Evolutionary conservation across 73 alveolate genomes (phyloP).

Genomic region (Stentor roeselii): DNA sequence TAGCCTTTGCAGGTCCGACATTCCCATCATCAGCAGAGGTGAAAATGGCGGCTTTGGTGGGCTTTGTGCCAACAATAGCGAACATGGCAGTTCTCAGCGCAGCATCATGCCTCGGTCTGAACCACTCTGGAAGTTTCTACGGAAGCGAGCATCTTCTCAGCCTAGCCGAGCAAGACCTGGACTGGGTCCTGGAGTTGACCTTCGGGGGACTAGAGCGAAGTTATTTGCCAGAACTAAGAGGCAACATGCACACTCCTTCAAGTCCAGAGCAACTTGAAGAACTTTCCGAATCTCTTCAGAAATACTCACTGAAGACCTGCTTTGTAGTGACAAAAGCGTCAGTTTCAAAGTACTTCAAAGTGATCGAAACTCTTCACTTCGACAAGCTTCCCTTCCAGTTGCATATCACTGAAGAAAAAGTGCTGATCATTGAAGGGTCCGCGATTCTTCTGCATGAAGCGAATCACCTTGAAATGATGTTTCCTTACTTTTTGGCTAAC

Average conservation of each 20-base stretch:
- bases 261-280: constrained; percentile 8
- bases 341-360: background rate
- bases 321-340: background rate
- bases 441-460: background rate
- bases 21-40: background rate
- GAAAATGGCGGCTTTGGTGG: background rate
- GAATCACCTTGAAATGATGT: constrained; percentile 14
- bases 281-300: background rate
- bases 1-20: constrained; percentile 1
- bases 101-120: background rate
- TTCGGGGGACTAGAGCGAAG: background rate
- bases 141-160: background rate
- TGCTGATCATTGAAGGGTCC: constrained; percentile 13
- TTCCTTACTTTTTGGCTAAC: background rate
- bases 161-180: background rate
- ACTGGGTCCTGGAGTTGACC: no score
- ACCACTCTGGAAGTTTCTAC: background rate
- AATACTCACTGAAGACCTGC: background rate
- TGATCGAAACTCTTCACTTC: background rate
- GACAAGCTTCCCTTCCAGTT: background rate
- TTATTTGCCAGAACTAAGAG: background rate
- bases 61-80: background rate
- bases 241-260: background rate
- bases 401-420: background rate
- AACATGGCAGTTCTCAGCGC: constrained; percentile 1